A percentile compares a stretch with the other conserved stretches of the same genome.
These are phyloP conservation scores for Nigrospora osmanthi DNA, from an alignment of 2,329 filamentous ascomycete genomes.

Conservation along the genomic window DNA sequence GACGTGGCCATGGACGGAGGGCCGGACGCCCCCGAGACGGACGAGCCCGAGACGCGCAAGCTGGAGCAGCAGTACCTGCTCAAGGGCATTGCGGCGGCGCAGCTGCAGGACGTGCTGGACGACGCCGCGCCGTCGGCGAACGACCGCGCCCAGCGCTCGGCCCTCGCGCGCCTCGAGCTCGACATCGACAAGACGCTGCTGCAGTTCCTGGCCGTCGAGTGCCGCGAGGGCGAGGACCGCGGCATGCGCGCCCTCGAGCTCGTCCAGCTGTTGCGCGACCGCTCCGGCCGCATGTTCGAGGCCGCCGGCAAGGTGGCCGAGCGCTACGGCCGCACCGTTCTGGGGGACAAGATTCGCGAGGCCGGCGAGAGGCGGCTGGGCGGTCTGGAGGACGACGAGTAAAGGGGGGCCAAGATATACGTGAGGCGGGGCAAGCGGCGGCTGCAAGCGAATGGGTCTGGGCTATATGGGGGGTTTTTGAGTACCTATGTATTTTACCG, in stretches of 20 bases:
- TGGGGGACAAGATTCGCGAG: conserved; percentile 87
- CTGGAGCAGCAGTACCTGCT: conserved; percentile 81
- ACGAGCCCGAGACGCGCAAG: conserved; percentile 43
- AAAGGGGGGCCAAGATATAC: neutral
- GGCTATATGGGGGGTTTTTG: too few relatives aligned
- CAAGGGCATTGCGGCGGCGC: conserved; percentile 60
- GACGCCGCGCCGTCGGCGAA: conserved; percentile 59
- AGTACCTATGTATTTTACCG: too few relatives aligned
- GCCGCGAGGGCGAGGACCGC: conserved; percentile 82
- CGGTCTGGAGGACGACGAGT: conserved; percentile 48
- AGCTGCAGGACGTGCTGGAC: conserved; percentile 68
- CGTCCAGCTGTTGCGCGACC: conserved; percentile 77
- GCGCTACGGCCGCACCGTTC: conserved; percentile 69
- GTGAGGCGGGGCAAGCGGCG: too few relatives aligned
- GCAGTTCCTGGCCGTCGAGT: conserved; percentile 83
- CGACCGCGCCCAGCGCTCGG: conserved; percentile 44
- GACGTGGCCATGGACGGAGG: conserved; percentile 18
- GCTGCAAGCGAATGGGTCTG: too few relatives aligned
- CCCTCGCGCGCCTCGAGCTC: conserved; percentile 65
- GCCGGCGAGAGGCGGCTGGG: conserved; percentile 61
- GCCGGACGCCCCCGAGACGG: conserved; percentile 23
- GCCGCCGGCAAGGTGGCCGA: conserved; percentile 84
- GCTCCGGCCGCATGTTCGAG: conserved; percentile 82
- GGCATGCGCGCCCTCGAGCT: conserved; percentile 94
- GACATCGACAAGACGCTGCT: conserved; percentile 86